Conservation (phyloP, 2,329 filamentous ascomycete genomes). For the Fusarium tupiense region DNA sequence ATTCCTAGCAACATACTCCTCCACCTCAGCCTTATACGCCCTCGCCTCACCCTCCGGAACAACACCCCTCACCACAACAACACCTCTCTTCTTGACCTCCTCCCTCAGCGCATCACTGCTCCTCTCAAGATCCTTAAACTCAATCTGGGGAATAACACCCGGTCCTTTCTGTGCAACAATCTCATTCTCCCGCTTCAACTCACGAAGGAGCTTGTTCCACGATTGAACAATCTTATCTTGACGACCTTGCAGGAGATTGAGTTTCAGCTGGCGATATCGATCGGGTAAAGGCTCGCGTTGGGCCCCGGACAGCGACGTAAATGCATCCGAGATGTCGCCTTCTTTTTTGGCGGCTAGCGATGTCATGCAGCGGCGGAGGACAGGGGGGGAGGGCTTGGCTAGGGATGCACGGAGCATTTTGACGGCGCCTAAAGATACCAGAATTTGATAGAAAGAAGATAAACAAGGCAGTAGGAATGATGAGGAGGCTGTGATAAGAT, state of each 20-base stretch:
- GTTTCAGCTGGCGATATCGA: conserved; percentile 66
- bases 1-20: conserved; percentile 73
- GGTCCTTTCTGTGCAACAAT: conserved; percentile 57
- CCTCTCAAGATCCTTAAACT: conserved; percentile 56
- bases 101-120: conserved; percentile 50
- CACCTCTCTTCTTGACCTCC: conserved; percentile 70
- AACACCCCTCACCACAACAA: conserved; percentile 72
- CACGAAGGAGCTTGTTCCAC: conserved; percentile 60
- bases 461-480: fast-evolving
- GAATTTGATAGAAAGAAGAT: fast-evolving
- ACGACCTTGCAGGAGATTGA: conserved; percentile 59
- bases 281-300: conserved; percentile 59
- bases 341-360: conserved; percentile 56
- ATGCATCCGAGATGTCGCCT: conserved; percentile 71
- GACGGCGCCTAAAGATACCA: neutral
- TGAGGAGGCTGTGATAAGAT: neutral
- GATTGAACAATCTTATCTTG: conserved; percentile 58
- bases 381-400: conserved; percentile 11
- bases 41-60: conserved; percentile 70
- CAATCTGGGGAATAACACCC: conserved; percentile 62
- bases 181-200: conserved; percentile 59
- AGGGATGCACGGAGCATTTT: conserved; percentile 39
- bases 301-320: conserved; percentile 65
- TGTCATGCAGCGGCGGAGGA: conserved; percentile 30
- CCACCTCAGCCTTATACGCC: conserved; percentile 70